Base-by-base conservation (phyloP, 768 basidiomycete genomes). In the Clitopilus passeckerianus region DNA sequence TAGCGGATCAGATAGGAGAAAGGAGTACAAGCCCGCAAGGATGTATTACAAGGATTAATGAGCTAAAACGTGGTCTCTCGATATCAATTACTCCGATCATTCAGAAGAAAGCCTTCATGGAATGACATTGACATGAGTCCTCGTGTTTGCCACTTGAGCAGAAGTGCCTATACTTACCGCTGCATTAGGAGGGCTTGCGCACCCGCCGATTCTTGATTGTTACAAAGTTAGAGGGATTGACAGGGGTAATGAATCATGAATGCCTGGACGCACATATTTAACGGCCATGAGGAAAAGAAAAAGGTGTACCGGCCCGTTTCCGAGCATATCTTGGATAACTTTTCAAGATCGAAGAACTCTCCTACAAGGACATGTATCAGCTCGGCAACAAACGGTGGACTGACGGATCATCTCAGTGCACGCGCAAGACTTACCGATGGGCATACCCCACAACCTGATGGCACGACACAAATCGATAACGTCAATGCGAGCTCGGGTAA, bases 251-350 rank as follows among this genome's bases (percentile, higher is more conserved):
- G 3, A 50, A 10, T n/a, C n/a, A n/a, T 24, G 44, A 50, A 10
- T 18, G 22, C 46, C n/a, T 23, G 22, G 33, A 71, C 85, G 64
- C 63, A 87, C 86, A 90, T 83, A 68, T 87, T 82, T 61, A 91
- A 73, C 0, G 88, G 87, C 86, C 86, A 89, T 1, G 86, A 89
- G 0, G 86, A 79, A 72, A 90, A 88, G 78, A 89, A 90, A 70
- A 91, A 89, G 9, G 85, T 86, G 67, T 87, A 89, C 64, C 86
- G 72, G 5, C 80, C 78, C 1, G 80, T 82, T 61, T 81, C 80
- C 5, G 78, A 79, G 65, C 86, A 89, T 7, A 74, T 71, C 60
- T 79, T 71, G 10, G 85, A 80, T 1, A 90, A 74, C 59, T 78
- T 77, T 68, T 90, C 87, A 37, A 89, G 72, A 68, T 90, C 88